Conservation (phyloP, 202 grass and related monocot genomes). For the Brachypodium distachyon region DNA sequence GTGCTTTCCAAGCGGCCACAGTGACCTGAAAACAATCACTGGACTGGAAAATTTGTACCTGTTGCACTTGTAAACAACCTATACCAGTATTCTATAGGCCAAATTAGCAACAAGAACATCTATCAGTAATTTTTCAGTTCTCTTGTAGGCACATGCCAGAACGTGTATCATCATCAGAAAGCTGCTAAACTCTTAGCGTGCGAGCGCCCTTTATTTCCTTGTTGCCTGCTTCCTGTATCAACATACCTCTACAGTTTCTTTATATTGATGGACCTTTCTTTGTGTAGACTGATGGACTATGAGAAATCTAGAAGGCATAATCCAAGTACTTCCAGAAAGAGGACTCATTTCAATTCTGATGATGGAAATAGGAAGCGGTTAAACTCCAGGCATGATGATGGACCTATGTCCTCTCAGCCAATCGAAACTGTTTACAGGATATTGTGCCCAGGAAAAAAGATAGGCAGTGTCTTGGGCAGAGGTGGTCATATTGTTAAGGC, state of each 20-base stretch:
- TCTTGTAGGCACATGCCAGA: not conserved
- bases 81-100: not conserved
- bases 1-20: not conserved
- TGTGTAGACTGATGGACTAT: conserved; percentile 45
- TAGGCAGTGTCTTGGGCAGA: conserved; percentile 85
- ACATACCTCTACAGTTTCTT: conserved; percentile 7
- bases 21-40: not conserved
- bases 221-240: not conserved
- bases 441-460: conserved; percentile 86
- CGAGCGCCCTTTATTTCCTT: not conserved
- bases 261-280: conserved; percentile 8
- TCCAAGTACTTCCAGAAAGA: conserved; percentile 31
- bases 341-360: conserved; percentile 29
- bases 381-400: conserved; percentile 45
- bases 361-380: conserved; percentile 67
- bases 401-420: conserved; percentile 42
- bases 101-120: conserved; percentile 8
- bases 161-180: not conserved
- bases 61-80: not conserved
- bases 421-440: conserved; percentile 89
- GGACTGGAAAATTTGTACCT: not conserved
- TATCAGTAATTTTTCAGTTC: not conserved
- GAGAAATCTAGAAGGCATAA: conserved; percentile 33
- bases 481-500: conserved; percentile 87
- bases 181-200: not conserved